These are phyloP conservation scores for Pouteria campechiana DNA, from an alignment of 179 eudicot species.

Conservation along the genomic window DNA sequence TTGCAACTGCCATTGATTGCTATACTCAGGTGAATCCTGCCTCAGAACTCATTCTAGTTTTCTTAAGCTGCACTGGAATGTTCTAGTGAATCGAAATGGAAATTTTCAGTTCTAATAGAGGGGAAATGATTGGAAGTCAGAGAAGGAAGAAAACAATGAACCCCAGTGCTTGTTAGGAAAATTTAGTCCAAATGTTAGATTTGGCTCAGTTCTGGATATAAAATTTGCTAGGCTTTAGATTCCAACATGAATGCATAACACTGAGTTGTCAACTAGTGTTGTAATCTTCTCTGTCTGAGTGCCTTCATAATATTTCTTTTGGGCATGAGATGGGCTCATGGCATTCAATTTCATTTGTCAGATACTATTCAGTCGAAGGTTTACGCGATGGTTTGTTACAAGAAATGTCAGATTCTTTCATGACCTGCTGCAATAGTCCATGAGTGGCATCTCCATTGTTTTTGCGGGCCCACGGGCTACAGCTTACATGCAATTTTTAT, in stretches of 20 bases:
- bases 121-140: neutral
- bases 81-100: neutral
- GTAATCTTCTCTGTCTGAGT: no score
- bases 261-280: no score
- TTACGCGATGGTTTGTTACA: no score
- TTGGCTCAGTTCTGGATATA: neutral
- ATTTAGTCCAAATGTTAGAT: neutral
- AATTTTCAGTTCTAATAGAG: neutral
- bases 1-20: conserved; percentile 45
- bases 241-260: no score
- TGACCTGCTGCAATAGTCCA: no score
- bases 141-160: neutral
- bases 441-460: no score
- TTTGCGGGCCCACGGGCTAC: neutral
- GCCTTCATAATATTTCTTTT: no score
- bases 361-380: no score
- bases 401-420: no score
- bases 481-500: neutral
- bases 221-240: no score
- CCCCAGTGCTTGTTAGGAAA: neutral
- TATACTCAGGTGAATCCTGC: conserved; percentile 49
- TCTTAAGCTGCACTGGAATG: neutral
- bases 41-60: neutral
- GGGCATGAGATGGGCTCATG: no score
- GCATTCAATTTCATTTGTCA: no score